Conservation (phyloP, 2,329 filamentous ascomycete species). For the Verticillium klebahnii region DNA sequence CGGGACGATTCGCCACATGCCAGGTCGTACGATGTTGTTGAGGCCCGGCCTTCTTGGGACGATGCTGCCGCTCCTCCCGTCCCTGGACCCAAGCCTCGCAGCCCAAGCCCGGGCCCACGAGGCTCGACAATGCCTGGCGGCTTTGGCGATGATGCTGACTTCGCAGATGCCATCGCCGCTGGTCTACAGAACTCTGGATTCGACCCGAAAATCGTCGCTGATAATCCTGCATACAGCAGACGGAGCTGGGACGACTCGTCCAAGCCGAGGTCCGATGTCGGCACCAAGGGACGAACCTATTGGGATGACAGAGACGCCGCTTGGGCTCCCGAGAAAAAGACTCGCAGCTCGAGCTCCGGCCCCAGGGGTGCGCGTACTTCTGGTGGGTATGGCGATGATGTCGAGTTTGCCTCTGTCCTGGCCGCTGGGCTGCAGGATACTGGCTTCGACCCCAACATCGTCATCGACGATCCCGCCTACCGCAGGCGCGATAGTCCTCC, state of each 20-base stretch:
- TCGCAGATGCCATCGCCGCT: slow-evolving; percentile 65
- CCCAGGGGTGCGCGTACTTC: slow-evolving; percentile 44
- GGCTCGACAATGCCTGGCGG: slow-evolving; percentile 54
- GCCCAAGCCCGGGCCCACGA: slow-evolving; percentile 25
- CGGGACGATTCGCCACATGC: neutral
- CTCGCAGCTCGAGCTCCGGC: slow-evolving; percentile 33
- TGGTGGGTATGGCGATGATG: slow-evolving; percentile 61
- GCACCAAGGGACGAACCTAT: slow-evolving; percentile 7
- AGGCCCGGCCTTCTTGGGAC: slow-evolving; percentile 20
- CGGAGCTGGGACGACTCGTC: neutral
- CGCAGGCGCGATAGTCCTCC: slow-evolving; percentile 61
- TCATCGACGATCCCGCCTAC: slow-evolving; percentile 62
- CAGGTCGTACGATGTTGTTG: neutral
- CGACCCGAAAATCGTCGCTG: slow-evolving; percentile 64
- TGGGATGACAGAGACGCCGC: slow-evolving; percentile 40
- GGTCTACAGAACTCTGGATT: slow-evolving; percentile 67
- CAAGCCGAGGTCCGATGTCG: neutral
- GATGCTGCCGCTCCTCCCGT: slow-evolving; percentile 43
- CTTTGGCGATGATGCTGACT: slow-evolving; percentile 64
- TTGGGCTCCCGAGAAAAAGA: slow-evolving; percentile 54
- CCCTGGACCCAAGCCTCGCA: slow-evolving; percentile 53
- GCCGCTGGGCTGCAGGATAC: slow-evolving; percentile 65
- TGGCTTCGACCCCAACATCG: slow-evolving; percentile 66
- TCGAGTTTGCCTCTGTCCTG: slow-evolving; percentile 65
- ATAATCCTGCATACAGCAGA: slow-evolving; percentile 52